Evolutionary conservation across 75 land plant species (phyloP).

Genomic region (Selaginella moellendorffii): DNA sequence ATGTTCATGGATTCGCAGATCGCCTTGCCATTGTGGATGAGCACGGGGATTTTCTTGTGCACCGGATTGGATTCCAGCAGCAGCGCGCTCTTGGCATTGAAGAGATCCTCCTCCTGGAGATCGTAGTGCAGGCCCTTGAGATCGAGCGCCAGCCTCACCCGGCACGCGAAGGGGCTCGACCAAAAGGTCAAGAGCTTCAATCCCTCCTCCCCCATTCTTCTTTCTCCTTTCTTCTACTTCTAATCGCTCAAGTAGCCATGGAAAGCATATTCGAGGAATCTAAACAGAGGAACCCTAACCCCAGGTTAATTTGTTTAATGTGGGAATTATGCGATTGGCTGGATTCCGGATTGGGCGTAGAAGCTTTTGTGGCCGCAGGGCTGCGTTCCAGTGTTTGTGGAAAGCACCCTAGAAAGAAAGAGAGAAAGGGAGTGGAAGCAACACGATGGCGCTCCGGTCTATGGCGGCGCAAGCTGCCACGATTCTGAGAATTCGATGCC

Average conservation of each 20-base stretch:
- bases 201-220: no score
- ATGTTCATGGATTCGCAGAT: conserved; percentile 7
- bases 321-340: not conserved
- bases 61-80: conserved; percentile 2
- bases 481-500: not conserved
- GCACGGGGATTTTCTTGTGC: not conserved
- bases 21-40: conserved; percentile 3
- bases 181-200: conserved; percentile 1
- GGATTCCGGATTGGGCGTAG: not conserved
- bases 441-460: not conserved
- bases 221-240: no score
- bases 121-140: conserved; percentile 4
- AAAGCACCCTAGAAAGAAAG: not conserved
- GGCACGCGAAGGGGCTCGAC: not conserved
- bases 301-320: no score
- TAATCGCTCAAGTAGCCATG: no score
- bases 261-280: no score
- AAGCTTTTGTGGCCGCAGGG: not conserved
- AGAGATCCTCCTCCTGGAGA: not conserved
- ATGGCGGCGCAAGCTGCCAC: not conserved
- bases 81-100: not conserved
- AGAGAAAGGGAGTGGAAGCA: no score
- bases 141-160: not conserved
- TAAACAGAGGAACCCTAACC: no score
- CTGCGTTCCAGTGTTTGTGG: not conserved